Percentiles rank a stretch among this genome's conserved stretches.
Evolutionary conservation across 495 filamentous ascomycete species (phyloP).

Genomic region (Aspergillus sclerotioniger): DNA sequence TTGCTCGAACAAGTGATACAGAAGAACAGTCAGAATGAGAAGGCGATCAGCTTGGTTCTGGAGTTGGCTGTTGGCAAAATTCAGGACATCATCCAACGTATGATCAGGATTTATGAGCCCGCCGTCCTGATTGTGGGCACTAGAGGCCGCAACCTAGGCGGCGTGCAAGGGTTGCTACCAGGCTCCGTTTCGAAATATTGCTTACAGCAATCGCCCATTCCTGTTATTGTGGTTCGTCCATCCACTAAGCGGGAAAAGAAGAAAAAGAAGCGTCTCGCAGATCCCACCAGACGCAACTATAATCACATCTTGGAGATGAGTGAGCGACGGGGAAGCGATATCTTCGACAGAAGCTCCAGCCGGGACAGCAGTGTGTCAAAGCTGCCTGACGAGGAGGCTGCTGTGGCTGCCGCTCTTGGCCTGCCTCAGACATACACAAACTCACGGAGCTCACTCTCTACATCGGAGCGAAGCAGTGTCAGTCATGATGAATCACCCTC

Average conservation of each 20-base stretch:
- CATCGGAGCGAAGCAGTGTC: slow-evolving; percentile 41
- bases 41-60: slow-evolving; percentile 81
- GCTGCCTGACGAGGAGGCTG: slow-evolving; percentile 63
- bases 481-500: slow-evolving; percentile 33
- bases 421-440: slow-evolving; percentile 46
- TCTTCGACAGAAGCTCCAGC: slow-evolving; percentile 52
- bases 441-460: slow-evolving; percentile 51
- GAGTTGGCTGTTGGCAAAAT: slow-evolving; percentile 92
- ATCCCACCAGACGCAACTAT: slow-evolving; percentile 78
- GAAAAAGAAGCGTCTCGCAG: slow-evolving; percentile 79
- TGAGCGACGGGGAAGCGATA: slow-evolving; percentile 50
- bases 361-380: slow-evolving; percentile 37
- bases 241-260: slow-evolving; percentile 88
- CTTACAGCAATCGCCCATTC: slow-evolving; percentile 90
- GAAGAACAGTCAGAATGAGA: slow-evolving; percentile 75
- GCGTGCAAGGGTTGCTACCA: slow-evolving; percentile 85
- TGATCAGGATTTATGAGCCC: slow-evolving; percentile 94
- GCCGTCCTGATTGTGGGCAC: slow-evolving; percentile 96
- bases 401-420: slow-evolving; percentile 69
- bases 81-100: slow-evolving; percentile 86
- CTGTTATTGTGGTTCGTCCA: slow-evolving; percentile 94
- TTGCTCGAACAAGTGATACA: slow-evolving; percentile 75
- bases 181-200: slow-evolving; percentile 97
- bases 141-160: slow-evolving; percentile 78
- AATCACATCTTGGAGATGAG: slow-evolving; percentile 69